Conservation (phyloP, 2,329 filamentous ascomycete genomes). For the Aspergillus arachidicola region DNA sequence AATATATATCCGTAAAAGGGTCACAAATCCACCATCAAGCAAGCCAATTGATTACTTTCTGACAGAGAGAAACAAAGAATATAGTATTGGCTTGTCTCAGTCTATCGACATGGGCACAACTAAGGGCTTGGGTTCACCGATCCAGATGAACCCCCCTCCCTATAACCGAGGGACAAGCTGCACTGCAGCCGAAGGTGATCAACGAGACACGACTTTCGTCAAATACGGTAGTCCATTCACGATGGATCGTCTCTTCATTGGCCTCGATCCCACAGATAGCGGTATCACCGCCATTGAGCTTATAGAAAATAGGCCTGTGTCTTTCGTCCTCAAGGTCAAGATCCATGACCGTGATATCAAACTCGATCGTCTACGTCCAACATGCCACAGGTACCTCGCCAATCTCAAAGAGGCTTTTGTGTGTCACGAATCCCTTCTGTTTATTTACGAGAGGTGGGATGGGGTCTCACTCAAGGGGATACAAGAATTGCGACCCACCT, state of each 20-base stretch:
- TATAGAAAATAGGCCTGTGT: conserved; percentile 7
- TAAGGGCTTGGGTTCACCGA: neutral
- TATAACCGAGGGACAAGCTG: neutral
- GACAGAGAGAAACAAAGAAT: too few species aligned
- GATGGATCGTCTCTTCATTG: conserved; percentile 13
- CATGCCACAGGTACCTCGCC: conserved; percentile 8
- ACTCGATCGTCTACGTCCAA: conserved; percentile 1
- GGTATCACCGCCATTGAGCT: conserved; percentile 17
- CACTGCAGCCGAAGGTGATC: neutral
- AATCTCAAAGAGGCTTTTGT: conserved; percentile 16
- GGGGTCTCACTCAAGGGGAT: conserved; percentile 9
- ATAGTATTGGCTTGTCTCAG: too few species aligned
- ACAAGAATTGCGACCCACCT: conserved; percentile 1
- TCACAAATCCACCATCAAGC: too few species aligned
- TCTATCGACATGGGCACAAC: neutral
- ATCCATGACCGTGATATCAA: neutral
- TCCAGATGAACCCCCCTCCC: neutral
- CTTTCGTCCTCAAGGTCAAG: conserved; percentile 8
- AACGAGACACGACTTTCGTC: neutral
- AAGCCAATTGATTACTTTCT: too few species aligned
- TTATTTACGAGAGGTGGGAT: conserved; percentile 12
- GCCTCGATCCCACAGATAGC: conserved; percentile 9
- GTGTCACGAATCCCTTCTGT: conserved; percentile 1
- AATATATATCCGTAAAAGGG: too few species aligned
- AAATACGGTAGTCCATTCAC: conserved; percentile 13